phyloP scores from a whole-genome alignment of 768 basidiomycete genomes.

The Hypholoma sublateritium region DNA sequence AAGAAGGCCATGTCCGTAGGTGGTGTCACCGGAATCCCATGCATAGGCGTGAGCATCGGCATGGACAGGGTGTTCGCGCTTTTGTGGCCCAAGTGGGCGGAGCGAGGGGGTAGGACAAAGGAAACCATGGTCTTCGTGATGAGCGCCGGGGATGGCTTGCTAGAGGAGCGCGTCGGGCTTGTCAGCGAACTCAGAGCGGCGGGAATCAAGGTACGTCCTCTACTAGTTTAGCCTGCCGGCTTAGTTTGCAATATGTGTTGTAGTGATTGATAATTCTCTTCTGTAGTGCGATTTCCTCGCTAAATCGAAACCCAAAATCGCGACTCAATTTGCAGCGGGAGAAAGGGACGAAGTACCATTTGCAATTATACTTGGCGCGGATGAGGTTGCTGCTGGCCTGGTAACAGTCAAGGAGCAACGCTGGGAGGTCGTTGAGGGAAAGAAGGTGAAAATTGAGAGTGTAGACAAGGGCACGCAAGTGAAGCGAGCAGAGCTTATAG shows the following conservation, averaged over 20 bases:
- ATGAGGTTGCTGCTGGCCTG: slow-evolving; percentile 80
- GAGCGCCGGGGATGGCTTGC: slow-evolving; percentile 84
- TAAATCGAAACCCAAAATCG: slow-evolving; percentile 88
- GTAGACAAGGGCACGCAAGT: slow-evolving; percentile 68
- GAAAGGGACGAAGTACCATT: slow-evolving; percentile 93
- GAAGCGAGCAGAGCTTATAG: slow-evolving; percentile 56
- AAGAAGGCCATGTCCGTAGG: slow-evolving; percentile 50
- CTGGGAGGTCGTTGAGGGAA: slow-evolving; percentile 74
- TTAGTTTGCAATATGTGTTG: neutral
- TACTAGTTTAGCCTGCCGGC: neutral
- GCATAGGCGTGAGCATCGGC: slow-evolving; percentile 91
- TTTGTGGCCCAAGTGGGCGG: slow-evolving; percentile 84
- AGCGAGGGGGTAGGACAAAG: slow-evolving; percentile 79
- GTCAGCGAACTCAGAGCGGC: slow-evolving; percentile 79
- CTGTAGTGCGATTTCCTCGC: slow-evolving; percentile 86
- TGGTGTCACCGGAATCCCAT: slow-evolving; percentile 54
- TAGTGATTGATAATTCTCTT: neutral
- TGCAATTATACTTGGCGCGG: slow-evolving; percentile 86
- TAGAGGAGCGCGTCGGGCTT: slow-evolving; percentile 81
- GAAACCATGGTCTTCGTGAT: slow-evolving; percentile 94
- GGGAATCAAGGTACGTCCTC: slow-evolving; percentile 75
- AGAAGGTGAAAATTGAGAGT: slow-evolving; percentile 65
- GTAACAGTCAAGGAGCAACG: slow-evolving; percentile 92
- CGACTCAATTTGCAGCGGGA: slow-evolving; percentile 83
- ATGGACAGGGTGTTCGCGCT: slow-evolving; percentile 92